Evolutionary conservation across 768 basidiomycete genomes (phyloP).

Genomic region (Fibroporia radiculosa): DNA sequence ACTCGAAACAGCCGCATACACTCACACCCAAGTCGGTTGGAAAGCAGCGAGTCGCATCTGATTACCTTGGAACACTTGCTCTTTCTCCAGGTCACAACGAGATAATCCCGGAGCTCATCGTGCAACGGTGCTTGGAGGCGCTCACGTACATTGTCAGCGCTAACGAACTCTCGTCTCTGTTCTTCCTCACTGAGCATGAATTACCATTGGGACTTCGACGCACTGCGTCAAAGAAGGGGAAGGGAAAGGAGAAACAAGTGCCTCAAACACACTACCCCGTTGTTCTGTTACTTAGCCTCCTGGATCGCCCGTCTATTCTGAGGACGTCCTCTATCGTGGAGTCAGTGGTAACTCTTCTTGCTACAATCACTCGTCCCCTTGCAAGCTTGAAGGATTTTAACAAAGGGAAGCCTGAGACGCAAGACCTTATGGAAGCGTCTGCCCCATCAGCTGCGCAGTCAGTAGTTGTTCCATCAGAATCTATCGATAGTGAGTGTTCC

Average conservation of each 20-base stretch:
- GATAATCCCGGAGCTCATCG: constrained; percentile 84
- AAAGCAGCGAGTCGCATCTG: constrained; percentile 61
- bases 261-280: constrained; percentile 86
- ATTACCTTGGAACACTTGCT: constrained; percentile 42
- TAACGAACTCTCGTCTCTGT: constrained; percentile 79
- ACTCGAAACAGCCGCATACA: constrained; percentile 38
- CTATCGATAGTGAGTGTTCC: constrained; percentile 3
- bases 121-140: constrained; percentile 90
- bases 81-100: constrained; percentile 58
- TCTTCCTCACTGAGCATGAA: constrained; percentile 96
- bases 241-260: constrained; percentile 86
- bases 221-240: constrained; percentile 73
- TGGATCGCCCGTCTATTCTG: constrained; percentile 82
- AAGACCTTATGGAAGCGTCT: background rate
- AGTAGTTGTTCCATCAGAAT: background rate
- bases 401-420: constrained; percentile 17
- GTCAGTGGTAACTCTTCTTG: constrained; percentile 80
- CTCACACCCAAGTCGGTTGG: constrained; percentile 41
- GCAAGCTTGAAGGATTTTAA: constrained; percentile 34
- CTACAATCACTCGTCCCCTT: constrained; percentile 82
- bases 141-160: constrained; percentile 79
- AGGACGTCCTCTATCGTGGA: constrained; percentile 90
- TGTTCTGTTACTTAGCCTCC: constrained; percentile 77
- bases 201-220: constrained; percentile 71
- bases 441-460: background rate